Base-by-base conservation (phyloP, 2,329 filamentous ascomycete species). In the Tricladium varicosporioides region DNA sequence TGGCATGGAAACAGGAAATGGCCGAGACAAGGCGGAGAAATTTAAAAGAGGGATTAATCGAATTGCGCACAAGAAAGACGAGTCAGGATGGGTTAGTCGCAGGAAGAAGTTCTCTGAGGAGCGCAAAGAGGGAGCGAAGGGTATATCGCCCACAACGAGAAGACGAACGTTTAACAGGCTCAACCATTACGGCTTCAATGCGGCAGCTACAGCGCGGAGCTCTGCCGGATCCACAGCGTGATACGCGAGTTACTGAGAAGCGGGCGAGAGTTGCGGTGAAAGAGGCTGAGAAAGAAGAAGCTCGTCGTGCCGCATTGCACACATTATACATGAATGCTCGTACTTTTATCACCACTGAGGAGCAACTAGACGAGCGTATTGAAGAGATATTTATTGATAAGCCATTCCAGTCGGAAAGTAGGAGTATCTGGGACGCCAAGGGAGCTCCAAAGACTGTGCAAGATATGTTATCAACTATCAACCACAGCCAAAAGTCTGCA, bases 251-350 rank as follows among this genome's bases (percentile, higher is more conserved):
- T 53, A 79, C 81, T n/a, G 72, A 75, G 27, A 73, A 69, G 48
- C 76, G 76, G 49, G 71, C 69, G 4, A 66, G 59, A 40, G 76
- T 78, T 13, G 72, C 72, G 13, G 73, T 75, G 13, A 71, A 80
- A 44, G 71, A 78, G 32, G 74, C 73, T 9, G 71, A 76, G 53
- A 85, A 85, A 69, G 77, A 79, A 45, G 79, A 85, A 57, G 78
- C 80, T 53, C 83, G 88, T 51, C 80, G 83, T 59, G 84, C 93
- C 63, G 82, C 87, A 14, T 75, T 99, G 31, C 91, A 96, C 74
- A 86, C 90, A 57, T 81, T 99, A 11, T 99, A 99, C 75, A 89
- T 94, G 76, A 89, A 92, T 65, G 92, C 94, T 5, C 83, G 88
- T 22, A 78, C 84, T 42, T 99, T 97, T 75, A 97, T 99, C 70